Conservation (phyloP, 768 basidiomycete species). For the Pulveroboletus sp. region DNA sequence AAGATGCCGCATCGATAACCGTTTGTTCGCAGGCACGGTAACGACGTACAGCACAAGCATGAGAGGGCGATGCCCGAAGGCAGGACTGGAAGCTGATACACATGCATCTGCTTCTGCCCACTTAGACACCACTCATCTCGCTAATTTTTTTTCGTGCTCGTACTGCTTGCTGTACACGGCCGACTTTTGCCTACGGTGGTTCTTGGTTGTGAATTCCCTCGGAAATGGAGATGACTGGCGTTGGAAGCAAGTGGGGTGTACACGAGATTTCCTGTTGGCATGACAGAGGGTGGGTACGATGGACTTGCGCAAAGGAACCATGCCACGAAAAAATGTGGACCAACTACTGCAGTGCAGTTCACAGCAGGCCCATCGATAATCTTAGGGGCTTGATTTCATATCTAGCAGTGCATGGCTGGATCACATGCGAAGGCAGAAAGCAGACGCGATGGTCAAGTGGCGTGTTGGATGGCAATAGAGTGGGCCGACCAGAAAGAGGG, state of each 20-base stretch:
- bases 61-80: slow-evolving; percentile 23
- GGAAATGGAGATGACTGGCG: slow-evolving; percentile 17
- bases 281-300: slow-evolving; percentile 2
- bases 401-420: slow-evolving; percentile 19
- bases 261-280: slow-evolving; percentile 4
- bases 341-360: slow-evolving; percentile 10
- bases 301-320: slow-evolving; percentile 8
- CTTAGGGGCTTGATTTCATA: slow-evolving; percentile 29
- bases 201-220: slow-evolving; percentile 10
- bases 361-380: slow-evolving; percentile 20
- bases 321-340: slow-evolving; percentile 10
- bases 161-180: slow-evolving; percentile 13
- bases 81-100: slow-evolving; percentile 25
- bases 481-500: slow-evolving; percentile 8
- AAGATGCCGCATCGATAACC: slow-evolving; percentile 17
- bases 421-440: slow-evolving; percentile 14
- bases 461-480: slow-evolving; percentile 21
- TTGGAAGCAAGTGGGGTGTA: background rate
- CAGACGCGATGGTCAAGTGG: slow-evolving; percentile 7
- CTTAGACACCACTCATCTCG: slow-evolving; percentile 29
- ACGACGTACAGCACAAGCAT: slow-evolving; percentile 10
- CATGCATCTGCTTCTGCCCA: slow-evolving; percentile 27
- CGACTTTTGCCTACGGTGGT: slow-evolving; percentile 1
- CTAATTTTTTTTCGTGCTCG: slow-evolving; percentile 11
- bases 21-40: slow-evolving; percentile 13